These are phyloP conservation scores for Penicillium rolfsii DNA, from an alignment of 2,329 filamentous ascomycete genomes.

Conservation along the genomic window DNA sequence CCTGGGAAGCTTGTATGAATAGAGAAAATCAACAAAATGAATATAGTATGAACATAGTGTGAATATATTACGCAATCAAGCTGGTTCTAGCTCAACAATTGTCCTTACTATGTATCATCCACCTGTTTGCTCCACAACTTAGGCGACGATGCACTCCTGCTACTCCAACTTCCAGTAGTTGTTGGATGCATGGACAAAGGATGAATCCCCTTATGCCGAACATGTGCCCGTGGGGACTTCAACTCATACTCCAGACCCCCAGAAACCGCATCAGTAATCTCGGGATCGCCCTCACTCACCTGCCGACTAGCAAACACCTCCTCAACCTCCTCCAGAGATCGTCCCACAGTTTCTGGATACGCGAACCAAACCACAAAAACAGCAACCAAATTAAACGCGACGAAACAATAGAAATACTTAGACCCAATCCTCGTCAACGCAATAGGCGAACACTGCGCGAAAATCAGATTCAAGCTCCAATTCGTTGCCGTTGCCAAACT, in stretches of 20 bases:
- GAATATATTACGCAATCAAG: background rate
- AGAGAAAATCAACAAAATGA: background rate
- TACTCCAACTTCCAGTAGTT: slow-evolving; percentile 20
- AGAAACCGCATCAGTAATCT: background rate
- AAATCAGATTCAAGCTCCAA: slow-evolving; percentile 53
- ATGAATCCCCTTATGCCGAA: slow-evolving; percentile 25
- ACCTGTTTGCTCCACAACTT: slow-evolving; percentile 17
- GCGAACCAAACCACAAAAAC: slow-evolving; percentile 40
- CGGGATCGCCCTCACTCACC: background rate
- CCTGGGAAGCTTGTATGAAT: background rate
- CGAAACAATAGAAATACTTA: slow-evolving; percentile 55
- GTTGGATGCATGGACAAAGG: slow-evolving; percentile 30
- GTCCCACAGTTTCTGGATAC: slow-evolving; percentile 38
- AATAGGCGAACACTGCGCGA: slow-evolving; percentile 55
- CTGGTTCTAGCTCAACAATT: background rate
- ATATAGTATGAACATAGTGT: no score
- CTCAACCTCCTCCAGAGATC: slow-evolving; percentile 39
- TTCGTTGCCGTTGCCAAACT: slow-evolving; percentile 51
- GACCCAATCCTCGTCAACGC: slow-evolving; percentile 51
- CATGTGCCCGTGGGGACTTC: slow-evolving; percentile 19
- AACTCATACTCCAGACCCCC: background rate
- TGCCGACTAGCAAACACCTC: slow-evolving; percentile 27
- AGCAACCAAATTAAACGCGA: slow-evolving; percentile 53
- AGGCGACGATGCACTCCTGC: slow-evolving; percentile 15
- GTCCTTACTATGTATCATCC: slow-evolving; percentile 10